These are phyloP conservation scores for Meyerozyma athensensis DNA, from an alignment of 1,139 yeast species.

Conservation along the genomic window DNA sequence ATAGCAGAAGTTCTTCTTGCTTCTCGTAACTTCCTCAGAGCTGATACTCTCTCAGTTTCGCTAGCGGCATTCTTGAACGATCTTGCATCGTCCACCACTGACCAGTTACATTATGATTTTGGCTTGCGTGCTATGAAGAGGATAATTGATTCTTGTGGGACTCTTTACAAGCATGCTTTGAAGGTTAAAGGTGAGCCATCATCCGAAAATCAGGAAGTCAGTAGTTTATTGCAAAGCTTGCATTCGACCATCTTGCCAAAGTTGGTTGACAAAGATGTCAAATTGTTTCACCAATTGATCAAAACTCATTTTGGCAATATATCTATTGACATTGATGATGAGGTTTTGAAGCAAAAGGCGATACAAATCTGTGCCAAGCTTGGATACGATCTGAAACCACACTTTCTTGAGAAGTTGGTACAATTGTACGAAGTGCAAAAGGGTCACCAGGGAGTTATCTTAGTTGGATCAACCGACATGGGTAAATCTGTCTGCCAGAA, in stretches of 20 bases:
- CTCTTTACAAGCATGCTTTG: neutral
- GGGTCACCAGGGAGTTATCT: slow-evolving; percentile 76
- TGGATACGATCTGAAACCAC: slow-evolving; percentile 24
- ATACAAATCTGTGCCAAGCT: slow-evolving; percentile 10
- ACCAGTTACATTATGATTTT: slow-evolving; percentile 81
- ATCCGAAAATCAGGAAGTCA: slow-evolving; percentile 4
- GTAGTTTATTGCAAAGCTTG: slow-evolving; percentile 49
- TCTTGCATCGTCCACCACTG: slow-evolving; percentile 35
- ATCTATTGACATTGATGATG: slow-evolving; percentile 12
- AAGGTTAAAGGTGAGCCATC: neutral
- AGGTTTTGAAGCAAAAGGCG: slow-evolving; percentile 15
- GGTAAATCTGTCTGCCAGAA: slow-evolving; percentile 66
- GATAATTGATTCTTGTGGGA: slow-evolving; percentile 58
- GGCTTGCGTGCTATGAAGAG: slow-evolving; percentile 79
- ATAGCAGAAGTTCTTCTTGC: slow-evolving; percentile 72
- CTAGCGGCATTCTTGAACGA: slow-evolving; percentile 55
- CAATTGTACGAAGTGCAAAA: slow-evolving; percentile 62
- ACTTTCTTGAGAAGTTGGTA: slow-evolving; percentile 52
- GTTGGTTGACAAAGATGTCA: slow-evolving; percentile 49
- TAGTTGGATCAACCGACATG: slow-evolving; percentile 72
- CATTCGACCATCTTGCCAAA: slow-evolving; percentile 63
- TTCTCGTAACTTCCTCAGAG: slow-evolving; percentile 63
- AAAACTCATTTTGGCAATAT: slow-evolving; percentile 21
- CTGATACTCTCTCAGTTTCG: slow-evolving; percentile 41
- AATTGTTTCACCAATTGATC: slow-evolving; percentile 28